Evolutionary conservation across 345 rosid species (phyloP).

Genomic region (Sisymbrium irio): DNA sequence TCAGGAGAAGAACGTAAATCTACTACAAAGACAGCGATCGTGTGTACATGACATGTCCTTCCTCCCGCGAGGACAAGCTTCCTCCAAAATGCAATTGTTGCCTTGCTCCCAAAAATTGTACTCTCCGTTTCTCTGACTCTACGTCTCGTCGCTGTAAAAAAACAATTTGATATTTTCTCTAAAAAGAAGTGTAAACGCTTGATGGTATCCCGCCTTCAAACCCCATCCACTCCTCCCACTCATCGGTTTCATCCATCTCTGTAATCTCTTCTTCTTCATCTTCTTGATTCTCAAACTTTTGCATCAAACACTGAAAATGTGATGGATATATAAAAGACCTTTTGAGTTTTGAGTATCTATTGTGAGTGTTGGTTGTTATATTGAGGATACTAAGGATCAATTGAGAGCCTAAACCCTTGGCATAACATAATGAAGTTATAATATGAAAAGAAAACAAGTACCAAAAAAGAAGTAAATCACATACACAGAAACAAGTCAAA

Average conservation of each 20-base stretch:
- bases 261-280: conserved; percentile 17
- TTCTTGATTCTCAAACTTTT: conserved; percentile 24
- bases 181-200: no score
- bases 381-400: not conserved
- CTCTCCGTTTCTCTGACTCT: conserved; percentile 47
- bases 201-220: no score
- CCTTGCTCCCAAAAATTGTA: conserved; percentile 47
- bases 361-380: not conserved
- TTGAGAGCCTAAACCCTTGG: not conserved
- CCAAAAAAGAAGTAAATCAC: not conserved
- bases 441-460: not conserved
- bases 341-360: not conserved
- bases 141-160: not conserved
- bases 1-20: no score
- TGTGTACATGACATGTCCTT: conserved; percentile 44
- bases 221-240: no score
- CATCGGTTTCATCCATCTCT: no score
- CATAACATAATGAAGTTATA: not conserved
- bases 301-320: conserved; percentile 25
- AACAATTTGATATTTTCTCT: no score
- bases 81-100: conserved; percentile 51
- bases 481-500: not conserved
- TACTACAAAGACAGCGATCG: not conserved
- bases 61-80: conserved; percentile 29
- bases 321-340: not conserved